These are phyloP conservation scores for Diaporthe sp. DNA, from an alignment of 2,329 filamentous ascomycete genomes.

Conservation along the genomic window DNA sequence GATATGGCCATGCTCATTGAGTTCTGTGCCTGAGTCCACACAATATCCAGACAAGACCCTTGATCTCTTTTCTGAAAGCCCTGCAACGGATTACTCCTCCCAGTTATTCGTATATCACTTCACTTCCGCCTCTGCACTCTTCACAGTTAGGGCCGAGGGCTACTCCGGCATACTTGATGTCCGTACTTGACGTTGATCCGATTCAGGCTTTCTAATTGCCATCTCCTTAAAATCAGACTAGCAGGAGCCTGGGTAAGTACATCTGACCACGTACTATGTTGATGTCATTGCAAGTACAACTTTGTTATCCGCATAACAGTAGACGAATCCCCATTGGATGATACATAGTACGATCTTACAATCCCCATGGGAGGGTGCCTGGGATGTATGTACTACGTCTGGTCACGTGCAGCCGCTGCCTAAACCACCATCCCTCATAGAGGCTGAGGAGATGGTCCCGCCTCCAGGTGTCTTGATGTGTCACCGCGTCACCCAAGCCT, in stretches of 20 bases:
- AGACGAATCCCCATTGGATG: too few relatives aligned
- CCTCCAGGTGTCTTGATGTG: neutral
- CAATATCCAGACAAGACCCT: neutral
- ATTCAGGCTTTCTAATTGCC: neutral
- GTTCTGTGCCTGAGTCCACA: neutral
- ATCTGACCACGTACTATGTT: too few relatives aligned
- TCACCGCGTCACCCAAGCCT: neutral
- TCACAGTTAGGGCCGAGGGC: too few relatives aligned
- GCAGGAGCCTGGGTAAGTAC: too few relatives aligned
- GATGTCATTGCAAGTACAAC: too few relatives aligned
- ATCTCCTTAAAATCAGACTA: neutral
- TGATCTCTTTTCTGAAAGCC: neutral
- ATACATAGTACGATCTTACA: neutral
- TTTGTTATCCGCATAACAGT: too few relatives aligned
- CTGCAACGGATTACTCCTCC: neutral
- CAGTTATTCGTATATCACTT: neutral
- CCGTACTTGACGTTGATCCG: neutral
- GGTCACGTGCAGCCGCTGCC: constrained; percentile 18
- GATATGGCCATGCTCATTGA: neutral
- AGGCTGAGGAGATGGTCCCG: neutral
- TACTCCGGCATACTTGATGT: neutral
- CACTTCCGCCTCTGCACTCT: neutral
- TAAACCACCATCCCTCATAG: neutral
- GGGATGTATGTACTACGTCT: too few relatives aligned
- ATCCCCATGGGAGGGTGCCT: too few relatives aligned